phyloP scores from a whole-genome alignment of 371 early-diverging fungal genomes.

The Gilbertella persicaria region DNA sequence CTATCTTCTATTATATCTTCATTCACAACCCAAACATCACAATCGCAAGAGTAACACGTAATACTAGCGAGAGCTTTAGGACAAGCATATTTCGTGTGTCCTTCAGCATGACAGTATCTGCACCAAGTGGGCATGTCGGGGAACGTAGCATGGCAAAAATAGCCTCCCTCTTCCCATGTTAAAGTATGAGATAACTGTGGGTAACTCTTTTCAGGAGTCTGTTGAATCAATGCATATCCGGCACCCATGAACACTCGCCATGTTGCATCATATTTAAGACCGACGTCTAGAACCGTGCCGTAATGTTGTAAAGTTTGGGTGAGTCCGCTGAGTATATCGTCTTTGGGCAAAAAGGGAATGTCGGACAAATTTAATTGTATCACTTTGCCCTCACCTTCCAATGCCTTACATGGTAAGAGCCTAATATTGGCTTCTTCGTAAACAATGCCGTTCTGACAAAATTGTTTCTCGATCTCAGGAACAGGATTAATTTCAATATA shows the following conservation, averaged over 20 bases:
- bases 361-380: not conserved
- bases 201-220: too few relatives aligned
- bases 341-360: not conserved
- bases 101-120: constrained; percentile 2
- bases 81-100: constrained; percentile 3
- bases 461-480: not conserved
- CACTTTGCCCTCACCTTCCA: not conserved
- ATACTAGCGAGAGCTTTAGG: not conserved
- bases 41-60: not conserved
- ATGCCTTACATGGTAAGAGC: not conserved
- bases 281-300: too few relatives aligned
- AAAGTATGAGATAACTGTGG: not conserved
- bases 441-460: not conserved
- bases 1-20: too few relatives aligned
- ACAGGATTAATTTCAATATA: not conserved
- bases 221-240: not conserved
- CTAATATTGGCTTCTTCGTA: not conserved
- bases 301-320: too few relatives aligned
- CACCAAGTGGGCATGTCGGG: constrained; percentile 4
- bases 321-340: not conserved
- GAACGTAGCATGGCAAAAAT: not conserved
- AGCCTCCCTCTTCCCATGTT: not conserved
- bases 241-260: not conserved
- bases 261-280: not conserved
- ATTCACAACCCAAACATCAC: too few relatives aligned